A percentile compares a stretch with the other conserved stretches of the same genome.
phyloP scores from a whole-genome alignment of 78 protist genomes.

The Dictyostelium firmibasis region DNA sequence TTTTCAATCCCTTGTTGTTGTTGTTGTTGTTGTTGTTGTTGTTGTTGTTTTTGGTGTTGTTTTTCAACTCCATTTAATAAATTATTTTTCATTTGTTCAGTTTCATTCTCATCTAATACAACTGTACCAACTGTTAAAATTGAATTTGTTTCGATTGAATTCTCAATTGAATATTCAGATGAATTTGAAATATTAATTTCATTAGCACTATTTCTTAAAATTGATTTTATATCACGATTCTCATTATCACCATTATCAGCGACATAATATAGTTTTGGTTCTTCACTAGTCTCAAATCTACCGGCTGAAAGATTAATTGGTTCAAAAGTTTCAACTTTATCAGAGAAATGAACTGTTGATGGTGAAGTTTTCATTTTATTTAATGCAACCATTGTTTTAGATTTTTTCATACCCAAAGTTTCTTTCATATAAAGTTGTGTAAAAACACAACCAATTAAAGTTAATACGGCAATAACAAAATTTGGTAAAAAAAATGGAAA shows the following conservation, averaged over 20 bases:
- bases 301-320: not conserved
- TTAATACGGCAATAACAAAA: not conserved
- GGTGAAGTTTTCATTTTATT: not conserved
- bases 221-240: not conserved
- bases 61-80: too few species aligned
- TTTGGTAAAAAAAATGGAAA: constrained; percentile 54
- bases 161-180: not conserved
- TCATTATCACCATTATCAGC: not conserved
- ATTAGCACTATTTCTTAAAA: not conserved
- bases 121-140: not conserved
- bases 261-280: not conserved
- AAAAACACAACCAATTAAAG: constrained; percentile 26
- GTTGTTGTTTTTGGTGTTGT: not conserved
- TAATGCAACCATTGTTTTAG: not conserved
- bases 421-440: constrained; percentile 48
- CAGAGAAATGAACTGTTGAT: not conserved
- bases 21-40: not conserved
- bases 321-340: not conserved
- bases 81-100: not conserved
- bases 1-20: not conserved
- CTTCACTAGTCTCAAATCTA: not conserved
- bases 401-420: constrained; percentile 3
- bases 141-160: not conserved
- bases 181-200: not conserved
- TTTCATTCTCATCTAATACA: not conserved